Base-by-base conservation (phyloP, 2,329 filamentous ascomycete genomes). In the Penicillium corylophilum region DNA sequence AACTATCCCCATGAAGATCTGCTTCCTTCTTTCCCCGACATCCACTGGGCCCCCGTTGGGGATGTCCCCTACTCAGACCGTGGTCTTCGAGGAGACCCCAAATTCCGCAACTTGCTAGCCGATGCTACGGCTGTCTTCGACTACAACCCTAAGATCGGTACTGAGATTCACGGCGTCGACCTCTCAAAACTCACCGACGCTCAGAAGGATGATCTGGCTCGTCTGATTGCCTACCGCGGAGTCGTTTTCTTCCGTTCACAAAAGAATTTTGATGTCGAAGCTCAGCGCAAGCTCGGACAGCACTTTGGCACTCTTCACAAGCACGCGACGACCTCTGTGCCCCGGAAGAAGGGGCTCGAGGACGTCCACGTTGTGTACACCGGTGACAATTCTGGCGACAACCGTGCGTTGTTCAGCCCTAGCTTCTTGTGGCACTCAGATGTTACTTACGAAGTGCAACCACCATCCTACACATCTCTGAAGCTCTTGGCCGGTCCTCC, bases 181-280 rank as follows among this genome's bases (percentile, higher is more conserved):
- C 73, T 82, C 3, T 71, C 76, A 23, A 75, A 73, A 43, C 69
- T 82, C 26, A 79, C 69, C 2, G 74, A 81, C 50, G 69, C 71
- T 1, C 79, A 82, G 60, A 80, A 77, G 65, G 78, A 82, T 55
- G 79, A 82, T 46, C 71, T 82, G 4, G 79, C 79, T 2, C 71
- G 79, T 5, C 62, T 82, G 41, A 77, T 83, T 44, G 76, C 80
- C 3, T 75, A 74, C 23, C 72, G 81, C 39, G 81, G 81, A 3
- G 81, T 84, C 0, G 80, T 84, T 1, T 82, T 83, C 66, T 82
- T 83, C 71, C 74, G 81, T 13, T 69, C 77, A 43, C 81, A 84
- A 63, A 72, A 78, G 49, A 77, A 80, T 56, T 74, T 83, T 23
- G 74, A 74, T 54, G 76, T 83, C 42, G 74, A 82, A n/a, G 71